These are phyloP conservation scores for Sporothrix curviconia DNA, from an alignment of 2,329 filamentous ascomycete genomes.

Conservation along the genomic window DNA sequence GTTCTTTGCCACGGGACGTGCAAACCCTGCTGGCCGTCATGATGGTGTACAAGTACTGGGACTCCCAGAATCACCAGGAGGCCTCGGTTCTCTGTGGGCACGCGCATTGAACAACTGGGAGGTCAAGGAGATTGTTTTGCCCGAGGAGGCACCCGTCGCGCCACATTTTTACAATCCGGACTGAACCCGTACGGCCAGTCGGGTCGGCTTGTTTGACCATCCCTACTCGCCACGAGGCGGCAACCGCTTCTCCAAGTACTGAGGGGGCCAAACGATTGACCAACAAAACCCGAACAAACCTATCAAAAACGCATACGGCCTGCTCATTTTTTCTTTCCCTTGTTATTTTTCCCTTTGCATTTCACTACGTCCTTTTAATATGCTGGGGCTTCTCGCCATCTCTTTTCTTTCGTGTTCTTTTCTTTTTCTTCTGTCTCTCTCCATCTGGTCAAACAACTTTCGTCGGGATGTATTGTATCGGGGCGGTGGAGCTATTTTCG, in stretches of 20 bases:
- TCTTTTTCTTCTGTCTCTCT: too few relatives aligned
- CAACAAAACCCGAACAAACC: too few relatives aligned
- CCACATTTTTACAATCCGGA: constrained; percentile 66
- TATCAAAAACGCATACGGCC: neutral
- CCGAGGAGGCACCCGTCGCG: constrained; percentile 72
- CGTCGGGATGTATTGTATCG: too few relatives aligned
- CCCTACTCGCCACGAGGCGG: constrained; percentile 40
- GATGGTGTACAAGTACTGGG: constrained; percentile 99
- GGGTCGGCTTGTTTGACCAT: constrained; percentile 46
- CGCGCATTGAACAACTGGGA: constrained; percentile 97
- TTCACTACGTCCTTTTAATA: neutral
- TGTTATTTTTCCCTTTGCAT: neutral
- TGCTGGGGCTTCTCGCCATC: neutral
- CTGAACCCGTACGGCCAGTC: constrained; percentile 57
- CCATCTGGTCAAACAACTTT: too few relatives aligned
- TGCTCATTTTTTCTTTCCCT: neutral
- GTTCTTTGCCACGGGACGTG: constrained; percentile 90
- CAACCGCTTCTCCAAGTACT: constrained; percentile 44
- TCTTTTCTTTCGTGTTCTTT: neutral
- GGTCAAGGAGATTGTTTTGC: constrained; percentile 82
- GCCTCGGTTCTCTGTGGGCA: constrained; percentile 94
- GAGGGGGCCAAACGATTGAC: too few relatives aligned
- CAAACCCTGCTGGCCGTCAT: constrained; percentile 91
- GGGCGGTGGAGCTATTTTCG: too few relatives aligned
- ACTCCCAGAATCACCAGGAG: constrained; percentile 94